A percentile compares a stretch with the other conserved stretches of the same genome.
Evolutionary conservation across 345 rosid genomes (phyloP).

Genomic region (Eucalyptus victrix): DNA sequence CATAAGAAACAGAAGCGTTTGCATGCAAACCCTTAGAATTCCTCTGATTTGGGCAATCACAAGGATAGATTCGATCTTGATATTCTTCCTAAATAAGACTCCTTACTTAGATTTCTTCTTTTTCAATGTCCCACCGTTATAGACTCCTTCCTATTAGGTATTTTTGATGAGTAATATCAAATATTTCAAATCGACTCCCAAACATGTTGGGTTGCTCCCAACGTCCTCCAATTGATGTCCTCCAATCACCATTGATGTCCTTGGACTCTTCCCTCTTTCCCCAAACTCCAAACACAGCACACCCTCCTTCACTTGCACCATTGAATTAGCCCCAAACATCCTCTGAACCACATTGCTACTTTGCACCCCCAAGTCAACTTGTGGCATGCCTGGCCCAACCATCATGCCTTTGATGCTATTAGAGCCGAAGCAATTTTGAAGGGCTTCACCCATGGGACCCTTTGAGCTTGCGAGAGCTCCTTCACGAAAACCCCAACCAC

Average conservation of each 20-base stretch:
- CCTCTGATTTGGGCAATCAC: too few relatives aligned
- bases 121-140: too few relatives aligned
- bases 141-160: too few relatives aligned
- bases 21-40: too few relatives aligned
- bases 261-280: constrained; percentile 7
- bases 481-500: constrained; percentile 19
- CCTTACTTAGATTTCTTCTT: too few relatives aligned
- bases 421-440: constrained; percentile 44
- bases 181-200: too few relatives aligned
- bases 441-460: constrained; percentile 26
- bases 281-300: constrained; percentile 18
- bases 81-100: too few relatives aligned
- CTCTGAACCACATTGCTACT: constrained; percentile 13
- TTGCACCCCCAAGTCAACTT: constrained; percentile 9
- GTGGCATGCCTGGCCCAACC: constrained; percentile 15
- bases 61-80: too few relatives aligned
- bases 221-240: constrained; percentile 16
- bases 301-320: constrained; percentile 14
- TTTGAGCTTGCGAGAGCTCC: constrained; percentile 19
- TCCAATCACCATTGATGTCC: constrained; percentile 17
- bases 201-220: too few relatives aligned
- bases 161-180: too few relatives aligned
- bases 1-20: too few relatives aligned
- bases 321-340: constrained; percentile 21
- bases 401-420: constrained; percentile 21